A percentile compares a stretch with the other conserved stretches of the same genome.
Evolutionary conservation across 495 filamentous ascomycete genomes (phyloP).

Genomic region (Elaphomyces granulatus): DNA sequence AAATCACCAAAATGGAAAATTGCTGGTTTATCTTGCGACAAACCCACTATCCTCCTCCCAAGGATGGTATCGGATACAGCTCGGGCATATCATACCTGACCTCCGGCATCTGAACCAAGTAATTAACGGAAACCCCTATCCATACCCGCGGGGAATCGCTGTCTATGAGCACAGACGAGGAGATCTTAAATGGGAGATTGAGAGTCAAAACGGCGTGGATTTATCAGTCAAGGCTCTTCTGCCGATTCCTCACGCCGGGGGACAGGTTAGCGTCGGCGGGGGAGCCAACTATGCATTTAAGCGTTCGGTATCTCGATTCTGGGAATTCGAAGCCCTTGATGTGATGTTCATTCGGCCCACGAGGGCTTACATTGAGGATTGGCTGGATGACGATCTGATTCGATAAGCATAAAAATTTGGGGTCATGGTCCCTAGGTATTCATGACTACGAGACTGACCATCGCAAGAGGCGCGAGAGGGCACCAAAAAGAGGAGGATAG

Average conservation of each 20-base stretch:
- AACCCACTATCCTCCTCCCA: background rate
- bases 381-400: background rate
- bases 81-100: background rate
- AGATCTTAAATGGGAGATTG: background rate
- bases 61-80: background rate
- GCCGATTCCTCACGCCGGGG: conserved; percentile 1
- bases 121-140: background rate
- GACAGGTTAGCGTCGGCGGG: background rate
- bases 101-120: background rate
- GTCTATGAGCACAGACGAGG: background rate
- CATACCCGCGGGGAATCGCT: background rate
- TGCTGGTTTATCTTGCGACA: conserved; percentile 1
- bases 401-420: background rate
- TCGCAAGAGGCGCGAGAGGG: background rate
- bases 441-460: conserved; percentile 1
- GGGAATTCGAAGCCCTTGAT: conserved; percentile 1
- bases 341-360: background rate
- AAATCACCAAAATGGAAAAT: conserved; percentile 4
- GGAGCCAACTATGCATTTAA: background rate
- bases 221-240: background rate
- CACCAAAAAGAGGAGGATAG: background rate
- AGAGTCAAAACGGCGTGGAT: background rate
- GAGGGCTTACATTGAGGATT: background rate
- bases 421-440: conserved; percentile 1
- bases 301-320: background rate